Evolutionary conservation across 148 eudicot genomes (phyloP), one percentile per base, ranked within the genome.

Genomic region (Rhododendron williamsianum): DNA sequence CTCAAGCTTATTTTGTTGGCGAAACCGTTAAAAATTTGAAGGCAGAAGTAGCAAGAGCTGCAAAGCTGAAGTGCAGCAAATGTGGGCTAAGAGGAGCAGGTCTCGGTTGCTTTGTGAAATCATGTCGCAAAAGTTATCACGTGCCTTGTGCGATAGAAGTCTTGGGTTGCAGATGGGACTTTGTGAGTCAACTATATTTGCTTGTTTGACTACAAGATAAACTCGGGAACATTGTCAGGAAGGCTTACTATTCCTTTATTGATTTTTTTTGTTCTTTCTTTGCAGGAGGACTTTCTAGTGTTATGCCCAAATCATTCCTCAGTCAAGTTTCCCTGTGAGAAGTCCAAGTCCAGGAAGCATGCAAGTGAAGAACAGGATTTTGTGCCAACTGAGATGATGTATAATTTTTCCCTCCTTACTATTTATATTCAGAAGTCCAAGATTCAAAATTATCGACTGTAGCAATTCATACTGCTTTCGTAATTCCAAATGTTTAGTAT

Each of bases 11-110:
- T 86, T 96, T 86, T 83, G 92, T 77, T 35, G 90, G 89, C 41
- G 98, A 93, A 27, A 89, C 80, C 11, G 86, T 94, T 16, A 90
- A 86, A 86, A 97, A 95, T 90, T 90, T 97, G 81, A 93, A 92
- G 81, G 84, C 91, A 86, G 99, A 97, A 87, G 89, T 97, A 30
- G 92, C 91, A 76, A 92, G 99, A 84, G 94, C 96, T 81, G 88
- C 90, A 81, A 95, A 95, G 82, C 96, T 97, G 43, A 97, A 95
- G 86, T 97, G 99, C 87, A 90, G 91, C 84, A 74, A 89, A 30
- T 97, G 99, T 90, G 93, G 94, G 85, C 89, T 91, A 72, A 94
- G 91, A 89, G 99, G 99, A 86, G 99, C 99, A 63, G 95, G 93
- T 3, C 98, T 97, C 85, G 99, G 99, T 30, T 97, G 98, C 89